Conservation (phyloP, 2,329 filamentous ascomycete genomes). For the Stachybotrys chartarum region DNA sequence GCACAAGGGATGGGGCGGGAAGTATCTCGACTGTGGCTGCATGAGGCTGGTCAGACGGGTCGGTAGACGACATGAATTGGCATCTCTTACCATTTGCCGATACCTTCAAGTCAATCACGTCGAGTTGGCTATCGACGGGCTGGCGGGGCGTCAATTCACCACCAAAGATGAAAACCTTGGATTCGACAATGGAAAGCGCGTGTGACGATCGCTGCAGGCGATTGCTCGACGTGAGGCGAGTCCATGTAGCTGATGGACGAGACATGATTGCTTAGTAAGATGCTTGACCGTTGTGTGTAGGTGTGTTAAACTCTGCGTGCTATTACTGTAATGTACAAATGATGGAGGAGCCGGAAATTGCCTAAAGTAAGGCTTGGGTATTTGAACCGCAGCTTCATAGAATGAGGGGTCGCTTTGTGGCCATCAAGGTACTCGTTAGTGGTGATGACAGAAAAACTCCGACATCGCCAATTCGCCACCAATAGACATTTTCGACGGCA, state of each 20-base stretch:
- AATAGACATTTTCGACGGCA: too few species aligned
- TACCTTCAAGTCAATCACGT: slow-evolving; percentile 25
- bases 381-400: too few species aligned
- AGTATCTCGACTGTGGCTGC: background rate
- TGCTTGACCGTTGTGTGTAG: too few species aligned
- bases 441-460: too few species aligned
- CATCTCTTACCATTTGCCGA: background rate
- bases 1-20: slow-evolving; percentile 18
- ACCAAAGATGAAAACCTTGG: slow-evolving; percentile 38
- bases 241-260: slow-evolving; percentile 12
- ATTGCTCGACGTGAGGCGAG: slow-evolving; percentile 11
- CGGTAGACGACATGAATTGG: background rate
- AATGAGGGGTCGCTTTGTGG: too few species aligned
- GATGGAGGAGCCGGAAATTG: too few species aligned
- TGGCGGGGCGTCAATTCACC: slow-evolving; percentile 43
- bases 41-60: slow-evolving; percentile 4
- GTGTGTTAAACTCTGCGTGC: too few species aligned
- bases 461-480: too few species aligned
- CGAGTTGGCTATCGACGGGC: slow-evolving; percentile 41
- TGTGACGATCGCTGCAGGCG: slow-evolving; percentile 44
- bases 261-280: background rate
- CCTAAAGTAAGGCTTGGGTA: too few species aligned
- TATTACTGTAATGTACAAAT: too few species aligned
- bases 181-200: slow-evolving; percentile 30
- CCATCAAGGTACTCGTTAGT: too few species aligned